A percentile compares a stretch with the other conserved stretches of the same genome.
Evolutionary conservation across 108 stramenopile species (phyloP).

Genomic region (Parietichytrium sp.): DNA sequence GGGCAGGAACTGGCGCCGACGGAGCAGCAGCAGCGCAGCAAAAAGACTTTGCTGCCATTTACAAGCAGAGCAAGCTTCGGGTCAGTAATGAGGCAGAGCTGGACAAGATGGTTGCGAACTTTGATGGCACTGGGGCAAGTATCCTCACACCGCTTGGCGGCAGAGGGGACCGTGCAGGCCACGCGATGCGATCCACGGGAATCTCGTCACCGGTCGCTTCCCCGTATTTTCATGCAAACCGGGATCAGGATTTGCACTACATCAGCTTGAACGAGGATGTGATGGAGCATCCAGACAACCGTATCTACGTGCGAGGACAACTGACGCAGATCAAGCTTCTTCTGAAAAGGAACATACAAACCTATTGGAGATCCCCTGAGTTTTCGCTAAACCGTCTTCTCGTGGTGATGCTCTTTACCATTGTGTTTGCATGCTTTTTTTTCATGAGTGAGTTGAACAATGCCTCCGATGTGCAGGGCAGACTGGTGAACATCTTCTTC

Average conservation of each 20-base stretch:
- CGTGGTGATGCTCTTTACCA: slow-evolving; percentile 39
- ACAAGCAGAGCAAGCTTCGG: not conserved
- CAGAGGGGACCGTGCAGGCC: not conserved
- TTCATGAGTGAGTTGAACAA: slow-evolving; percentile 47
- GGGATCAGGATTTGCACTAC: slow-evolving; percentile 28
- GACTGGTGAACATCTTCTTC: slow-evolving; percentile 59
- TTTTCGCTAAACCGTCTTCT: slow-evolving; percentile 46
- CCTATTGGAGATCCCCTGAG: slow-evolving; percentile 42
- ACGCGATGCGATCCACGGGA: no score
- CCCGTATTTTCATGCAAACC: no score
- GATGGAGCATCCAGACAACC: not conserved
- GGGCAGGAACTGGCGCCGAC: slow-evolving; percentile 54
- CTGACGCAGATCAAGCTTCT: slow-evolving; percentile 40
- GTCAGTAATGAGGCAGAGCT: not conserved
- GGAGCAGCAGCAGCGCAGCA: not conserved
- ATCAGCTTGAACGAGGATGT: not conserved
- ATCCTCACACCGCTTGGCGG: not conserved
- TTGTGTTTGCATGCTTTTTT: slow-evolving; percentile 31
- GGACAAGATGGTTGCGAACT: not conserved
- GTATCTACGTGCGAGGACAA: slow-evolving; percentile 38
- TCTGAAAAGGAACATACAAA: slow-evolving; percentile 41
- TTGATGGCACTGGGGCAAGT: not conserved
- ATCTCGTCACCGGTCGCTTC: no score
- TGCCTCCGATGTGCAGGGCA: slow-evolving; percentile 41
- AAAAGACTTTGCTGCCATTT: not conserved